Conservation (phyloP, 2,329 filamentous ascomycete species). For the Falciphora oryzae region DNA sequence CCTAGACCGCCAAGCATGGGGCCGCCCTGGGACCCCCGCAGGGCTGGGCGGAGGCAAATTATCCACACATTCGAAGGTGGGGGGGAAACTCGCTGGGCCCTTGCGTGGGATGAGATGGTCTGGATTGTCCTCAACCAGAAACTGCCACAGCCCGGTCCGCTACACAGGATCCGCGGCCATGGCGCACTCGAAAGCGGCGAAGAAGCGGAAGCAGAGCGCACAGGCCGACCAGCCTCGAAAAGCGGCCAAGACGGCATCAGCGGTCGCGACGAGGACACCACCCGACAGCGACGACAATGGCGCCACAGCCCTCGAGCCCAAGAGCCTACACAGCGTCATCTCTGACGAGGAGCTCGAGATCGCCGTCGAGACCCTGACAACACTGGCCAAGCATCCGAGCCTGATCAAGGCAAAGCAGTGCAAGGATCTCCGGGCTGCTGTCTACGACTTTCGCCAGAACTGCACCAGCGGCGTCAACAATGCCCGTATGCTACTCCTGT, state of each 20-base stretch:
- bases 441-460: slow-evolving; percentile 63
- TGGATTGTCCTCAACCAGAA: not conserved
- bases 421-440: slow-evolving; percentile 59
- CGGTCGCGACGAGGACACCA: slow-evolving; percentile 18
- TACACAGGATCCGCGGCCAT: not conserved
- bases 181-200: not conserved
- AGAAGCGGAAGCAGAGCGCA: not conserved
- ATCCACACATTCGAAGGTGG: not conserved
- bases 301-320: not conserved
- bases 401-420: slow-evolving; percentile 65
- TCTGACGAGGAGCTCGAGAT: slow-evolving; percentile 62
- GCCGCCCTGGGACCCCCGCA: not conserved
- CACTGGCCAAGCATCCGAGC: slow-evolving; percentile 51
- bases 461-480: slow-evolving; percentile 62
- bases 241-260: slow-evolving; percentile 28
- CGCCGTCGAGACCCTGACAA: slow-evolving; percentile 56
- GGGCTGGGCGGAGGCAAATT: not conserved
- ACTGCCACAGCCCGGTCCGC: too few species aligned
- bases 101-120: not conserved
- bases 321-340: slow-evolving; percentile 46
- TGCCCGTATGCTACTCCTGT: slow-evolving; percentile 30
- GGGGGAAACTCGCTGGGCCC: not conserved
- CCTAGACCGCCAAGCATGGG: not conserved
- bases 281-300: slow-evolving; percentile 1
- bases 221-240: slow-evolving; percentile 29